These are phyloP conservation scores for Alternaria solani DNA, from an alignment of 2,329 filamentous ascomycete species.

Conservation along the genomic window DNA sequence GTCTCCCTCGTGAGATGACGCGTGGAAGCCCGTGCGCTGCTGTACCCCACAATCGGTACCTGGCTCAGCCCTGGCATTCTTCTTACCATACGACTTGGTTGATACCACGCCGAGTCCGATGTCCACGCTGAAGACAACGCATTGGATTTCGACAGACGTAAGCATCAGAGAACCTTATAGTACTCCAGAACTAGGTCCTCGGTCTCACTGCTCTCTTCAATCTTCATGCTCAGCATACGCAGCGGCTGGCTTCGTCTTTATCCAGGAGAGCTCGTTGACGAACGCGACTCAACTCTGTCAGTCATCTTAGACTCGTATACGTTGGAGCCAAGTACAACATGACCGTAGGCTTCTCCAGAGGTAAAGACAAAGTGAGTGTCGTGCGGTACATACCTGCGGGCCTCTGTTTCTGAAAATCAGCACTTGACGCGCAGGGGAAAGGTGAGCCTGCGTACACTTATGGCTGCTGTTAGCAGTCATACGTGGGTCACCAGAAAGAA, in stretches of 20 bases:
- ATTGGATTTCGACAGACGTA: not conserved
- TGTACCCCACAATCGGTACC: slow-evolving; percentile 15
- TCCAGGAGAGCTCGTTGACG: too few species aligned
- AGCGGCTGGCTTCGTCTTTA: not conserved
- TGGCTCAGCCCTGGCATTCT: not conserved
- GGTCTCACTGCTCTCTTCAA: not conserved
- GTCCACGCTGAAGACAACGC: not conserved
- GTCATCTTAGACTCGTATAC: too few species aligned
- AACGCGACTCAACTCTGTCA: too few species aligned
- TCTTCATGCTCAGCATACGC: not conserved
- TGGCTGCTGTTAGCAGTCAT: not conserved
- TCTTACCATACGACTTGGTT: not conserved
- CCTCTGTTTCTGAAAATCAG: too few species aligned
- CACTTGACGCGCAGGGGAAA: too few species aligned
- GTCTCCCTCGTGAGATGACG: slow-evolving; percentile 16
- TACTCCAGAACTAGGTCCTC: not conserved
- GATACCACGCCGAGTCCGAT: not conserved
- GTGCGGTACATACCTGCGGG: too few species aligned
- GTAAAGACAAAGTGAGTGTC: too few species aligned
- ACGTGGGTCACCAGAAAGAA: not conserved
- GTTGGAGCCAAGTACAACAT: too few species aligned
- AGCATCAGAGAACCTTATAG: not conserved
- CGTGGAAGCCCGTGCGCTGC: slow-evolving; percentile 19
- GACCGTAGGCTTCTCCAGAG: too few species aligned
- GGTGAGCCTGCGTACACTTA: not conserved